These are phyloP conservation scores for Colletotrichum aenigma DNA, from an alignment of 2,329 filamentous ascomycete genomes.

Conservation along the genomic window DNA sequence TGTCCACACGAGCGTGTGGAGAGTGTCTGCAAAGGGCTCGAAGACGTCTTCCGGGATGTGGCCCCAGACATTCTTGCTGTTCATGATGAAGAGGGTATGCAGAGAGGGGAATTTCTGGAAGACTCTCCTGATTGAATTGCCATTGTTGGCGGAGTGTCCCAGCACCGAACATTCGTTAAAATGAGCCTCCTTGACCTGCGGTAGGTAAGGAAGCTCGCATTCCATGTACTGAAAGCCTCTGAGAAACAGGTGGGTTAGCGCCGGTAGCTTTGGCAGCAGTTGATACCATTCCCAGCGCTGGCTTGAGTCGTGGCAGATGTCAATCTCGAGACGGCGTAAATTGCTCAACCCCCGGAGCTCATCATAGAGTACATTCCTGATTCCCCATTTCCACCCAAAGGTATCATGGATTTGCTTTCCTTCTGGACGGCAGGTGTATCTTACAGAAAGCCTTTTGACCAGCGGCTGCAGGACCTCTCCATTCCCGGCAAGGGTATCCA, in stretches of 20 bases:
- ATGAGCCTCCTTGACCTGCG: neutral
- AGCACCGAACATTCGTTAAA: neutral
- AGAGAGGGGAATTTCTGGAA: neutral
- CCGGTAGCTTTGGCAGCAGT: neutral
- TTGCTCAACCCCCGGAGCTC: neutral
- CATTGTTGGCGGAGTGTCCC: neutral
- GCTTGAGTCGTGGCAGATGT: neutral
- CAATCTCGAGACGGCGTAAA: neutral
- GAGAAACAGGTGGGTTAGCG: neutral
- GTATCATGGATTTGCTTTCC: neutral
- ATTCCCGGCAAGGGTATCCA: neutral
- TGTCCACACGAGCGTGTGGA: neutral
- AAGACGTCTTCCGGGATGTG: neutral
- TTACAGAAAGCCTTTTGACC: neutral
- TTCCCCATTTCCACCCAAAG: neutral
- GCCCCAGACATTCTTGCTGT: neutral
- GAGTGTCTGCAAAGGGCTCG: neutral
- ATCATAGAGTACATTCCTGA: neutral
- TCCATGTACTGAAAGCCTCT: neutral
- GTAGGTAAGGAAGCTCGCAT: neutral
- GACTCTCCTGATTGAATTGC: neutral
- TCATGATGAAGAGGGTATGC: neutral
- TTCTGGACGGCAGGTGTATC: neutral
- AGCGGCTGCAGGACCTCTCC: neutral
- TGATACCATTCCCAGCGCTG: neutral